These are phyloP conservation scores for Kodamaea hsintzibuensis DNA, from an alignment of 805 yeast species.

Conservation along the genomic window DNA sequence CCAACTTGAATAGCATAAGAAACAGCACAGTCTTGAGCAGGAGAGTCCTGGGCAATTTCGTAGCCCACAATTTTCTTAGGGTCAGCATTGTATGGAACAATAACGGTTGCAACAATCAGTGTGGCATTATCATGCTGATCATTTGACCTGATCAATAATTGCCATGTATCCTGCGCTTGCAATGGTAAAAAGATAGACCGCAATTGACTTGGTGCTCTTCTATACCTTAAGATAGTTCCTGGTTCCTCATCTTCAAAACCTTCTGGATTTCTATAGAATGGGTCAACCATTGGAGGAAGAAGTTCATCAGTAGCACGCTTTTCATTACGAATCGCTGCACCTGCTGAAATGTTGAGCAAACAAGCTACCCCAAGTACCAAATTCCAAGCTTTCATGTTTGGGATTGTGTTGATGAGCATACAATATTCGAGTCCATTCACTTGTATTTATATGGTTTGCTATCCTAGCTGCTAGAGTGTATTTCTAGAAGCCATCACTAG, in stretches of 20 bases:
- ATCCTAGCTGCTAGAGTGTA: too few species aligned
- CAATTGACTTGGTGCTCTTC: constrained; percentile 14
- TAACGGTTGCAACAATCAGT: constrained; percentile 26
- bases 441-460: not conserved
- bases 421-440: too few species aligned
- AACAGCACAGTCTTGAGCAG: constrained; percentile 28
- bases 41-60: constrained; percentile 31
- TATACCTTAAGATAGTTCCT: constrained; percentile 16
- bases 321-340: not conserved
- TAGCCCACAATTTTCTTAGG: constrained; percentile 26
- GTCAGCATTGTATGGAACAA: constrained; percentile 32
- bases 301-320: not conserved
- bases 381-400: not conserved
- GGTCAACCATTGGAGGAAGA: constrained; percentile 10
- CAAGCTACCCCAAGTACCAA: not conserved
- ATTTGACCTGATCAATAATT: constrained; percentile 14
- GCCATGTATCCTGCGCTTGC: constrained; percentile 16
- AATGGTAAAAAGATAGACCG: constrained; percentile 13
- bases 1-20: constrained; percentile 23
- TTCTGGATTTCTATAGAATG: constrained; percentile 16
- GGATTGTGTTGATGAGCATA: not conserved
- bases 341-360: not conserved
- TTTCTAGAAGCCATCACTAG: too few species aligned
- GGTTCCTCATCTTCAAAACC: constrained; percentile 15
- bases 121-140: constrained; percentile 28